Conservation (phyloP, 1,284 basidiomycete genomes). For the Volvariella volvacea region DNA sequence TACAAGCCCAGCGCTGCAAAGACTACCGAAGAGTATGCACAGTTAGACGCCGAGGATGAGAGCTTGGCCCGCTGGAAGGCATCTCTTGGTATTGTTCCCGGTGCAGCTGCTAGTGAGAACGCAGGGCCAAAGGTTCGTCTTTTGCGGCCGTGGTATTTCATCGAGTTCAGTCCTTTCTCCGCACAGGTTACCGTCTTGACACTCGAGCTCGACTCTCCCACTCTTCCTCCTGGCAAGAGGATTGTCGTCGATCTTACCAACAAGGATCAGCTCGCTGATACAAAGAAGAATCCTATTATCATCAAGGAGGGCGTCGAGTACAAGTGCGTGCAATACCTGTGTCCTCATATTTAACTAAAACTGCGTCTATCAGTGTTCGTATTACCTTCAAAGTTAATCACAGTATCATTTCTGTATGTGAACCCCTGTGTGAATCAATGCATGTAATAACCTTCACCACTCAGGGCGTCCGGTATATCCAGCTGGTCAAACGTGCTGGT, state of each 20-base stretch:
- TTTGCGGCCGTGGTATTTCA: not conserved
- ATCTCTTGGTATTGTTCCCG: constrained; percentile 74
- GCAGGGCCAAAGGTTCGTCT: constrained; percentile 58
- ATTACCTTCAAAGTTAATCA: constrained; percentile 81
- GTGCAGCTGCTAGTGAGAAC: constrained; percentile 27
- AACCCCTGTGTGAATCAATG: constrained; percentile 3
- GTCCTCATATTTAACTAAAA: constrained; percentile 1
- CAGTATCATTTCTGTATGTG: constrained; percentile 72
- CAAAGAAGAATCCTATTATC: constrained; percentile 64
- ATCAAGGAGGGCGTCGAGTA: constrained; percentile 87
- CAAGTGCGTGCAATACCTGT: constrained; percentile 39
- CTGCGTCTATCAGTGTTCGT: constrained; percentile 45
- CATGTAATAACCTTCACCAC: constrained; percentile 2
- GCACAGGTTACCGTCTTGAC: not conserved
- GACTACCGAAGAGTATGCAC: constrained; percentile 62
- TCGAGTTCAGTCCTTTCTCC: not conserved
- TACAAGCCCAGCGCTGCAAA: constrained; percentile 68
- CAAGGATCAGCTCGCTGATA: constrained; percentile 35
- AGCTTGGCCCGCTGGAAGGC: constrained; percentile 87
- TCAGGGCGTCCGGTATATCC: constrained; percentile 79
- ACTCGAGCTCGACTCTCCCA: constrained; percentile 56
- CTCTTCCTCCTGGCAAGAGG: constrained; percentile 56
- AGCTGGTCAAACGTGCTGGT: constrained; percentile 75
- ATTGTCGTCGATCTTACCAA: constrained; percentile 54
- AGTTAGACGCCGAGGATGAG: constrained; percentile 82